phyloP scores from a whole-genome alignment of 352 stramenopile species.

The Detonula confervacea region DNA sequence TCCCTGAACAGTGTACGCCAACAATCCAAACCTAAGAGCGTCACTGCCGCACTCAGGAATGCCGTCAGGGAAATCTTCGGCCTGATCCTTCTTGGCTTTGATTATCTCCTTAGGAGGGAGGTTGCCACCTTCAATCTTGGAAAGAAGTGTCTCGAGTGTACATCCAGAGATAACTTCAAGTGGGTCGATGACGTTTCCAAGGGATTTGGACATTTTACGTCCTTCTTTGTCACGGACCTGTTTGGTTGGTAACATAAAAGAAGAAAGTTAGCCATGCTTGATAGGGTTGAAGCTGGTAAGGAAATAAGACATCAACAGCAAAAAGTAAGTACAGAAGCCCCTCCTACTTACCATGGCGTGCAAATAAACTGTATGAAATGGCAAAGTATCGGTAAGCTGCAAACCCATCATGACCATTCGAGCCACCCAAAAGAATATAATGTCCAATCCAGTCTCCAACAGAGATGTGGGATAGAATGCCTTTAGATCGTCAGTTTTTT shows the following conservation, averaged over 20 bases:
- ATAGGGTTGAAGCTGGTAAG: neutral
- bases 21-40: conserved; percentile 96
- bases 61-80: conserved; percentile 96
- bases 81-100: conserved; percentile 95
- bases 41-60: conserved; percentile 98
- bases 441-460: conserved; percentile 96
- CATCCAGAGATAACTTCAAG: conserved; percentile 98
- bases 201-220: conserved; percentile 99
- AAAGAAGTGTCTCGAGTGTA: conserved; percentile 91
- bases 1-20: conserved; percentile 92
- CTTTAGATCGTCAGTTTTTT: conserved; percentile 89
- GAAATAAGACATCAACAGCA: neutral
- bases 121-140: conserved; percentile 95
- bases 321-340: no score
- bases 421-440: conserved; percentile 99
- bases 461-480: conserved; percentile 90
- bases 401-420: conserved; percentile 99
- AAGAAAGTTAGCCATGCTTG: conserved; percentile 1
- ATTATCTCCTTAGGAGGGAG: conserved; percentile 94
- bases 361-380: conserved; percentile 98
- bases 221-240: conserved; percentile 95
- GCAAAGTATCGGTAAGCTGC: conserved; percentile 94
- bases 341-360: conserved; percentile 99
- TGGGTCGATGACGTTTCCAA: conserved; percentile 99
- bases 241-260: neutral